These are phyloP conservation scores for Myxozyma kluyveri DNA, from an alignment of 805 yeast genomes.

Conservation along the genomic window DNA sequence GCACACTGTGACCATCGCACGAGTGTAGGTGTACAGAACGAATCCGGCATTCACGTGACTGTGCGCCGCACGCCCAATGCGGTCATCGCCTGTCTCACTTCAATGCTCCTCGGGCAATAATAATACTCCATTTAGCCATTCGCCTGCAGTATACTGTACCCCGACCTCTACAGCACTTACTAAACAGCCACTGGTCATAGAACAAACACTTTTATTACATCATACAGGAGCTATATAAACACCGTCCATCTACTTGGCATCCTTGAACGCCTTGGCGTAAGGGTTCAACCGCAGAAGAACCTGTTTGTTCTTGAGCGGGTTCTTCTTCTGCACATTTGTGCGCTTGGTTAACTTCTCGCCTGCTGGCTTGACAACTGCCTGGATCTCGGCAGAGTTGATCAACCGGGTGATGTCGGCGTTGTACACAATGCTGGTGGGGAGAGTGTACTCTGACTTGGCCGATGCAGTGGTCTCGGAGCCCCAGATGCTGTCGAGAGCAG, in stretches of 20 bases:
- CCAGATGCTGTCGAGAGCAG: slow-evolving; percentile 95
- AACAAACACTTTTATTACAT: no score
- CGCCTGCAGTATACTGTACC: no score
- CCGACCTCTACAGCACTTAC: no score
- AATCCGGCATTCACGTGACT: no score
- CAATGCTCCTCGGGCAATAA: background rate
- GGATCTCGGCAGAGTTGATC: slow-evolving; percentile 99
- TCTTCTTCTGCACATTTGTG: slow-evolving; percentile 95
- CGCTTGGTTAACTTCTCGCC: slow-evolving; percentile 93
- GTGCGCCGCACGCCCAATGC: background rate
- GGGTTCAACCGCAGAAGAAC: slow-evolving; percentile 98
- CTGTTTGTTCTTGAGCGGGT: slow-evolving; percentile 99
- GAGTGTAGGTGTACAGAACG: no score
- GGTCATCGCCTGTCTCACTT: background rate
- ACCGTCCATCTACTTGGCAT: slow-evolving; percentile 9
- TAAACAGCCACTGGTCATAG: no score
- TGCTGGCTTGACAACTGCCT: slow-evolving; percentile 94
- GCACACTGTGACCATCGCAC: no score
- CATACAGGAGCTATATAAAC: background rate
- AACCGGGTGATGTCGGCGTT: slow-evolving; percentile 95
- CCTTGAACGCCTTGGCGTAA: slow-evolving; percentile 88
- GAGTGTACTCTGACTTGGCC: slow-evolving; percentile 81
- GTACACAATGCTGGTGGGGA: slow-evolving; percentile 92
- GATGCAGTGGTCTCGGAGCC: slow-evolving; percentile 85
- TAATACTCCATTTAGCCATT: no score